Percentiles rank a stretch among this genome's conserved stretches.
Conservation (phyloP, 148 eudicot genomes). For the Polygonum aviculare region DNA sequence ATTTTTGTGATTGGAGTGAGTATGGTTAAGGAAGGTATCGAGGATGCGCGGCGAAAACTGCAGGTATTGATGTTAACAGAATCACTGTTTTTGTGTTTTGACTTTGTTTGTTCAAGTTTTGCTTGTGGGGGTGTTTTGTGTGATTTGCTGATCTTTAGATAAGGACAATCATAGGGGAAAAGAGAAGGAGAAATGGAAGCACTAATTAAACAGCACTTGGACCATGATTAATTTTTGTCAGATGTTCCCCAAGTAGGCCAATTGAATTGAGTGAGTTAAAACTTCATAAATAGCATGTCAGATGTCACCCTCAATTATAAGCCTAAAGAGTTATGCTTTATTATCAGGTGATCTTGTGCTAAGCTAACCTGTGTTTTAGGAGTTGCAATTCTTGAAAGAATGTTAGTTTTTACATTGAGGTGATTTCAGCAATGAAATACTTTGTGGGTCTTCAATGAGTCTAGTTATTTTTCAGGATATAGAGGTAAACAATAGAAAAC, state of each 20-base stretch:
- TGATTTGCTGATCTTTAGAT: neutral
- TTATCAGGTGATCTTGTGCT: neutral
- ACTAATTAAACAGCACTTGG: neutral
- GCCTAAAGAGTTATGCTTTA: neutral
- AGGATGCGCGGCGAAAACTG: conserved; percentile 65
- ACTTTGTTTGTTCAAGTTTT: neutral
- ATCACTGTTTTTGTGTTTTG: neutral
- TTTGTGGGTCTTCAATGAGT: neutral
- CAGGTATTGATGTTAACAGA: conserved; percentile 41
- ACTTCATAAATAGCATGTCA: neutral
- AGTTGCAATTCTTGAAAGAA: neutral
- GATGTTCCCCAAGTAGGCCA: too few species aligned
- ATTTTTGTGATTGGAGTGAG: conserved; percentile 70
- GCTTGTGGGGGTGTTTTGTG: neutral
- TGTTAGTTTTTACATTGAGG: neutral
- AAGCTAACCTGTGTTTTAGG: neutral
- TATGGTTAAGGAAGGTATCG: conserved; percentile 86
- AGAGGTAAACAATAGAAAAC: conserved; percentile 73
- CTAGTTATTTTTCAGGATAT: conserved; percentile 46
- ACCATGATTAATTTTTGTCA: too few species aligned
- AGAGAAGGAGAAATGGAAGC: neutral
- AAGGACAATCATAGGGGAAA: neutral
- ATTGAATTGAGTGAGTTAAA: too few species aligned
- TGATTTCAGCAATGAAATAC: too few species aligned
- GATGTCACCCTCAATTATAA: neutral